Conservation (phyloP, 225 moss, liverwort and hornwort species). For the Physcomitrellopsis africana region DNA sequence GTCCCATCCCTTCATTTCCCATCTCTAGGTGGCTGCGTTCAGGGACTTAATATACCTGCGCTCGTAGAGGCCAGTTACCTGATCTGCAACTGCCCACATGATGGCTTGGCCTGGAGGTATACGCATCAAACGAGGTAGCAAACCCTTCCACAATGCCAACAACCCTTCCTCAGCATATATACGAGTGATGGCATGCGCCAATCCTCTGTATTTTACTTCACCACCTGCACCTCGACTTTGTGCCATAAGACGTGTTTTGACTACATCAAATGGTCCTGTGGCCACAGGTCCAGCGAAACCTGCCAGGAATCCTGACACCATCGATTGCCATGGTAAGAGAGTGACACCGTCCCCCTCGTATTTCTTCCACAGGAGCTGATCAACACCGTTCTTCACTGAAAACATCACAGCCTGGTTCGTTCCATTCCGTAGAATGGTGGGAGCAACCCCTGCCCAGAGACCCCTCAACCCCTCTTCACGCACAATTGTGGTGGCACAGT, state of each 20-base stretch:
- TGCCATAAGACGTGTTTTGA: conserved; percentile 97
- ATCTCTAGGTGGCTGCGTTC: background rate
- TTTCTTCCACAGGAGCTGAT: conserved; percentile 76
- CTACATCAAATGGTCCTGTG: conserved; percentile 96
- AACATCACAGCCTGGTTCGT: conserved; percentile 99
- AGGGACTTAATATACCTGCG: conserved; percentile 44
- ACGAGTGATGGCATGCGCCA: conserved; percentile 74
- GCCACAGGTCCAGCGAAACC: conserved; percentile 87
- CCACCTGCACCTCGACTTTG: conserved; percentile 56
- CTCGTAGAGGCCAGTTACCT: conserved; percentile 75
- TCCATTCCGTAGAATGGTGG: conserved; percentile 89
- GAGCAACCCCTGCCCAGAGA: conserved; percentile 90
- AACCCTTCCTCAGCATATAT: conserved; percentile 84
- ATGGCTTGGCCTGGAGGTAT: conserved; percentile 99
- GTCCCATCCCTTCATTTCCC: background rate
- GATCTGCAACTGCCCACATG: conserved; percentile 99
- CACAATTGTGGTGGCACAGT: conserved; percentile 79
- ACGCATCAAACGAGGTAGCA: conserved; percentile 92
- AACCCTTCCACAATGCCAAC: conserved; percentile 91
- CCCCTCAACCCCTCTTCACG: conserved; percentile 83
- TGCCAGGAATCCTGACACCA: conserved; percentile 92
- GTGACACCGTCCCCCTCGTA: conserved; percentile 84
- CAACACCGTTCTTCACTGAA: conserved; percentile 70
- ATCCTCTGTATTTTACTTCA: conserved; percentile 68
- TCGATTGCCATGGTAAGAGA: conserved; percentile 93